Conservation (phyloP, 2,329 filamentous ascomycete genomes). For the Pseudocercospora vitis region DNA sequence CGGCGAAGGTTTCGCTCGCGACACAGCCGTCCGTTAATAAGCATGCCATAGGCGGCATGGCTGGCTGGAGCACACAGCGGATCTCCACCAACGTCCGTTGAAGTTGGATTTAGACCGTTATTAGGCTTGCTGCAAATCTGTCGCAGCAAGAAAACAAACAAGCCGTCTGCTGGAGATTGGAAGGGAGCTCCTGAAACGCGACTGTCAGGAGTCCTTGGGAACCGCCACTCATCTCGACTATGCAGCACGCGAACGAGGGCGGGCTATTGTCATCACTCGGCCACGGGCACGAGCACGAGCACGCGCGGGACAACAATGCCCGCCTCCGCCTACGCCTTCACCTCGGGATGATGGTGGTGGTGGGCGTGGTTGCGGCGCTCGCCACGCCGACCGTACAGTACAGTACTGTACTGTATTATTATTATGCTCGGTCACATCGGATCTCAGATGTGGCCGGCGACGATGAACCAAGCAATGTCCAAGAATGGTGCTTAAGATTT, state of each 20-base stretch:
- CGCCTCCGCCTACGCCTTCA: no score
- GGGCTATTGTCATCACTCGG: no score
- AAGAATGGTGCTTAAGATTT: not conserved
- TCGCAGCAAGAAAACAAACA: not conserved
- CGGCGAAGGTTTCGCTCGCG: constrained; percentile 1
- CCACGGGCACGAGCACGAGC: no score
- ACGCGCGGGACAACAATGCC: not conserved
- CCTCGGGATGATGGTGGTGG: no score
- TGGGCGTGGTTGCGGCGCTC: no score
- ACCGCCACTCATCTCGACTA: constrained; percentile 3
- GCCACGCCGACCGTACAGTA: no score
- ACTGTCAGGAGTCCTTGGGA: not conserved
- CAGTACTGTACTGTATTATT: no score
- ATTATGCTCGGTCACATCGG: no score
- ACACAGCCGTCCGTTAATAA: not conserved
- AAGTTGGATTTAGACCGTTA: not conserved
- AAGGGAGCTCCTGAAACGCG: not conserved
- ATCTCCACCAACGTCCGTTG: constrained; percentile 1
- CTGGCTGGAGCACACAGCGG: not conserved
- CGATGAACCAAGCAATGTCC: not conserved
- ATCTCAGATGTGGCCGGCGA: no score
- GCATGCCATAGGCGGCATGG: not conserved
- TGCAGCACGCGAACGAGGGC: no score
- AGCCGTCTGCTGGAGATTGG: not conserved
- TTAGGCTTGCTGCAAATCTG: constrained; percentile 3